Conservation (phyloP, 768 basidiomycete species). For the Pleurotus pulmonarius region DNA sequence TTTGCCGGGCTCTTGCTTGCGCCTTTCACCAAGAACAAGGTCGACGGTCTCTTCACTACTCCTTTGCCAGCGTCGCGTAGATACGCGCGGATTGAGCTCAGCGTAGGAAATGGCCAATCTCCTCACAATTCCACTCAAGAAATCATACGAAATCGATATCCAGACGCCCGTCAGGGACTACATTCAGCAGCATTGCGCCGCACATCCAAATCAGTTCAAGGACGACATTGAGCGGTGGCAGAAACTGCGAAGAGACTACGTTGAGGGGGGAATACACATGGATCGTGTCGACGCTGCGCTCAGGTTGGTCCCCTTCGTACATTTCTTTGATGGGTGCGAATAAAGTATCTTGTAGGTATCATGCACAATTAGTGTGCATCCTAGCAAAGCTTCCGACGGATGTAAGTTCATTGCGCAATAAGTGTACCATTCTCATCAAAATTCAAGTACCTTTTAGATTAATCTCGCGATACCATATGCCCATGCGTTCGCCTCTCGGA, state of each 20-base stretch:
- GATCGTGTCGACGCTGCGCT: slow-evolving; percentile 49
- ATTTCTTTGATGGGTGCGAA: neutral
- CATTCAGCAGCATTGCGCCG: slow-evolving; percentile 62
- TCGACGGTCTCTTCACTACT: too few relatives aligned
- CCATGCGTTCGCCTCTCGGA: slow-evolving; percentile 56
- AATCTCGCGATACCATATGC: slow-evolving; percentile 70
- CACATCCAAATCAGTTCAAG: slow-evolving; percentile 83
- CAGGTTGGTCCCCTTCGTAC: slow-evolving; percentile 42
- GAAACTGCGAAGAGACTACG: slow-evolving; percentile 52
- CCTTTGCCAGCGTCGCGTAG: too few relatives aligned
- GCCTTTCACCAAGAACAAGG: too few relatives aligned
- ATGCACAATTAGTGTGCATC: slow-evolving; percentile 84
- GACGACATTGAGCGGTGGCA: slow-evolving; percentile 75
- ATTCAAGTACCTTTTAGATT: slow-evolving; percentile 42
- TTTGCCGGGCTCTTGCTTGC: too few relatives aligned
- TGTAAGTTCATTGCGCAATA: slow-evolving; percentile 31
- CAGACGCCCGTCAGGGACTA: slow-evolving; percentile 56
- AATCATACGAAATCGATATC: slow-evolving; percentile 53
- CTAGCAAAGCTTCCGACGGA: slow-evolving; percentile 82
- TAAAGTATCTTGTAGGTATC: slow-evolving; percentile 58
- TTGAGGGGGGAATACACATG: slow-evolving; percentile 49
- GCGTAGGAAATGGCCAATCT: slow-evolving; percentile 66
- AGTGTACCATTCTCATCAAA: neutral
- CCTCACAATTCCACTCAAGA: slow-evolving; percentile 72
- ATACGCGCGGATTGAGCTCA: neutral